Percentiles rank a stretch among this genome's conserved stretches.
phyloP scores from a whole-genome alignment of 2,329 filamentous ascomycete genomes.

The Arthrinium puccinioides region DNA sequence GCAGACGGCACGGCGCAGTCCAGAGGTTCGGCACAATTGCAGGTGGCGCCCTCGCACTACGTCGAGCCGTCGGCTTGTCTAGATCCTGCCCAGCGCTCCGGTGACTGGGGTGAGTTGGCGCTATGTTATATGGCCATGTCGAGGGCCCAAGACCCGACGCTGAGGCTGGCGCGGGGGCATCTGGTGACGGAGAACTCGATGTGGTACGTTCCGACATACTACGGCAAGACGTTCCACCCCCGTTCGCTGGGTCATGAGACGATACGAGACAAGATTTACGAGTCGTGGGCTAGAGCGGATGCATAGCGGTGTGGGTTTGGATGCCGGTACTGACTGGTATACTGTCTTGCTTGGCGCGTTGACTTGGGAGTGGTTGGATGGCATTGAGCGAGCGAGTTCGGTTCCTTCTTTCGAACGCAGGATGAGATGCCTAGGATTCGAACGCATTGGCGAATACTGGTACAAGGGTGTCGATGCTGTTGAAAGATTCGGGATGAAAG shows the following conservation, averaged over 20 bases:
- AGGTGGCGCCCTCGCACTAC: constrained; percentile 20
- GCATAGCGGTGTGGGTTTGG: neutral
- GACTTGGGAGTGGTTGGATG: too few relatives aligned
- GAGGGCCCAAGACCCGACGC: constrained; percentile 24
- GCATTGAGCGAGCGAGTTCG: too few relatives aligned
- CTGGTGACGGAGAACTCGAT: constrained; percentile 25
- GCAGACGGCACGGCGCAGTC: constrained; percentile 8
- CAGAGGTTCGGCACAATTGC: constrained; percentile 5
- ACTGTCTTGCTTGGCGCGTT: too few relatives aligned
- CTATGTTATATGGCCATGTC: constrained; percentile 38
- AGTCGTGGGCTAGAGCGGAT: constrained; percentile 18
- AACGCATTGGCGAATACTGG: too few relatives aligned
- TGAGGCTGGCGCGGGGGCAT: constrained; percentile 20
- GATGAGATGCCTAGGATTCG: too few relatives aligned
- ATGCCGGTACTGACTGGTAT: too few relatives aligned
- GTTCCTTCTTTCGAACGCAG: too few relatives aligned
- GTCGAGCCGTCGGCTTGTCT: constrained; percentile 30
- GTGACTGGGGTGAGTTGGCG: constrained; percentile 35
- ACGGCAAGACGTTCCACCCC: constrained; percentile 38
- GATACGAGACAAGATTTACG: constrained; percentile 27
- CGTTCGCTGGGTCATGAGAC: constrained; percentile 30
- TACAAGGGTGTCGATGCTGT: too few relatives aligned
- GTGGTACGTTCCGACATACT: constrained; percentile 40
- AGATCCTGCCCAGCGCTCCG: constrained; percentile 21
- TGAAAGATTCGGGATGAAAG: too few relatives aligned